phyloP scores from a whole-genome alignment of 371 early-diverging fungal species.

The Amoeboaphelidium occidentale region DNA sequence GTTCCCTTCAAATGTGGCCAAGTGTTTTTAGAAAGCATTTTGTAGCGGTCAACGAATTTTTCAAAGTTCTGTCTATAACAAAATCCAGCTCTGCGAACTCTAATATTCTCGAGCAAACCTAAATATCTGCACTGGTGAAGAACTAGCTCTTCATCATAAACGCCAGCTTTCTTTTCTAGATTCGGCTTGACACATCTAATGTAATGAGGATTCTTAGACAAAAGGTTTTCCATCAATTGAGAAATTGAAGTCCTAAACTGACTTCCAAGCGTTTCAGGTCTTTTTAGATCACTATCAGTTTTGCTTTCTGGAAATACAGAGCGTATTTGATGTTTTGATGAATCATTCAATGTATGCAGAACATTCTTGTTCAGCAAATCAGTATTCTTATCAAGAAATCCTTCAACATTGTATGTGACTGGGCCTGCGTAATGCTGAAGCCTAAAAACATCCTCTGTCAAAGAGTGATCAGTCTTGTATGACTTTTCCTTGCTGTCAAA shows the following conservation, averaged over 20 bases:
- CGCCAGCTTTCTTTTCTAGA: conserved; percentile 1
- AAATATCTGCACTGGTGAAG: conserved; percentile 6
- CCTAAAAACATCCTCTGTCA: conserved; percentile 9
- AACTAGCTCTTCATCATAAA: conserved; percentile 8
- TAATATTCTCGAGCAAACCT: conserved; percentile 13
- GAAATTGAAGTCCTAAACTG: conserved; percentile 10
- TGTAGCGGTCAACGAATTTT: conserved; percentile 8
- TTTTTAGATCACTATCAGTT: conserved; percentile 1
- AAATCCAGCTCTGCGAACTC: conserved; percentile 10
- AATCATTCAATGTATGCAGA: background rate
- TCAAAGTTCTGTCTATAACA: conserved; percentile 7
- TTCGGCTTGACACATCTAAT: conserved; percentile 16
- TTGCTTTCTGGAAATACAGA: conserved; percentile 2
- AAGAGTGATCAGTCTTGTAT: conserved; percentile 3
- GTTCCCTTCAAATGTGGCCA: background rate
- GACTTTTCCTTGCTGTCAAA: conserved; percentile 10
- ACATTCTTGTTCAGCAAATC: conserved; percentile 14
- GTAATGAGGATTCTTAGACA: conserved; percentile 9
- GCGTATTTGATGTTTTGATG: background rate
- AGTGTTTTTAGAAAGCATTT: background rate
- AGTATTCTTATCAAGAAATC: conserved; percentile 26
- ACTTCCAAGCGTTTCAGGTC: conserved; percentile 5
- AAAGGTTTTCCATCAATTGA: conserved; percentile 5
- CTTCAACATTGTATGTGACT: conserved; percentile 22
- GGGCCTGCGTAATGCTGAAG: conserved; percentile 29